Evolutionary conservation across 176 grass and related monocot genomes (phyloP).

Genomic region (Ampelocalamus luodianensis): DNA sequence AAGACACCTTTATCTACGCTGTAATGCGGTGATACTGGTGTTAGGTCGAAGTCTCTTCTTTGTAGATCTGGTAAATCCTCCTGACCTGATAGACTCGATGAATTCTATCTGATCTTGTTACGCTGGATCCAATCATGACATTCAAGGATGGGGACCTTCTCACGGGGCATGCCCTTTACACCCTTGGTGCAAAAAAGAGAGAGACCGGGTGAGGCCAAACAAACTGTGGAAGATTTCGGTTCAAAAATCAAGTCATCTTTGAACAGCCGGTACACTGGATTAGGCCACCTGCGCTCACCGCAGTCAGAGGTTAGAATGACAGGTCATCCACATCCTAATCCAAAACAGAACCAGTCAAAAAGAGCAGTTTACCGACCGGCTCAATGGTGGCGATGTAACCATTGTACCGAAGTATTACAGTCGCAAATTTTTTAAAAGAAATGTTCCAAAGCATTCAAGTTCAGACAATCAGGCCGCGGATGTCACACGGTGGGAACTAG

Average conservation of each 20-base stretch:
- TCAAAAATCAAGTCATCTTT: not conserved
- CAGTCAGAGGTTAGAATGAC: not conserved
- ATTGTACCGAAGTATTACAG: not conserved
- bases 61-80: not conserved
- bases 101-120: not conserved
- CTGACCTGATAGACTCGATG: not conserved
- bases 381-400: not conserved
- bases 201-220: not conserved
- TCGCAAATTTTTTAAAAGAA: not conserved
- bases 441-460: not conserved
- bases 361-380: conserved; percentile 2
- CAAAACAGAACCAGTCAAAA: conserved; percentile 12
- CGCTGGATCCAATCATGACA: conserved; percentile 9
- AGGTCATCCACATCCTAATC: not conserved
- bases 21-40: not conserved
- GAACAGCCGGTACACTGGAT: not conserved
- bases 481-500: not conserved
- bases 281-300: not conserved
- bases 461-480: not conserved
- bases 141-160: conserved; percentile 25
- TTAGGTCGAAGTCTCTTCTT: not conserved
- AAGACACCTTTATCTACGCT: not conserved
- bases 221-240: conserved; percentile 5
- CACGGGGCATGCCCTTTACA: not conserved
- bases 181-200: not conserved